phyloP scores from a whole-genome alignment of 345 rosid species.

The Euphorbia peplus region DNA sequence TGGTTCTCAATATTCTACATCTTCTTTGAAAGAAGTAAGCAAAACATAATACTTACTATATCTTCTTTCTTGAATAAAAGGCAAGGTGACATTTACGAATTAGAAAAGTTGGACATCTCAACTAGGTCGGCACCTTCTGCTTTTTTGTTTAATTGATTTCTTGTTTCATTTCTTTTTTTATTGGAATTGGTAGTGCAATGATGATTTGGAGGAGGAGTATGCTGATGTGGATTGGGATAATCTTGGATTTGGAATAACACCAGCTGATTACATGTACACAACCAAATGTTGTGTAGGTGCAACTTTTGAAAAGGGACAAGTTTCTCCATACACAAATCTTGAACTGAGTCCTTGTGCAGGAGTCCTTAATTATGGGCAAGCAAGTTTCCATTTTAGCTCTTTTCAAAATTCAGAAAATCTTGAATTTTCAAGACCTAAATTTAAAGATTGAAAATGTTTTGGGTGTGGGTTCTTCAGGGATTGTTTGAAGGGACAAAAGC shows the following conservation, averaged over 20 bases:
- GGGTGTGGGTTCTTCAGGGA: constrained; percentile 51
- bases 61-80: no score
- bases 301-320: constrained; percentile 43
- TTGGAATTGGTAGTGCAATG: constrained; percentile 3
- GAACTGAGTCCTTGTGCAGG: constrained; percentile 78
- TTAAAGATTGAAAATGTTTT: no score
- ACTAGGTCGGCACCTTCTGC: no score
- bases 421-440: no score
- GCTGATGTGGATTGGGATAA: constrained; percentile 83
- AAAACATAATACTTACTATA: no score
- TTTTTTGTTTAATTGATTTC: no score
- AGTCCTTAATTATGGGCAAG: constrained; percentile 92
- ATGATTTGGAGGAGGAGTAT: constrained; percentile 43
- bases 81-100: no score
- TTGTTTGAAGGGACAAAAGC: constrained; percentile 83
- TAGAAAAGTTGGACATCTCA: no score
- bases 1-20: no score
- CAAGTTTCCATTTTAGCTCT: constrained; percentile 22
- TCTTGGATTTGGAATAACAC: constrained; percentile 64
- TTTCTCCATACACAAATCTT: constrained; percentile 52
- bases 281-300: constrained; percentile 53
- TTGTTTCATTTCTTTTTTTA: no score
- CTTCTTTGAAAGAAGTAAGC: no score
- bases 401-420: neutral
- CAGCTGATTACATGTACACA: constrained; percentile 75